Conservation (phyloP, 352 stramenopile species). For the Pythium insidiosum region DNA sequence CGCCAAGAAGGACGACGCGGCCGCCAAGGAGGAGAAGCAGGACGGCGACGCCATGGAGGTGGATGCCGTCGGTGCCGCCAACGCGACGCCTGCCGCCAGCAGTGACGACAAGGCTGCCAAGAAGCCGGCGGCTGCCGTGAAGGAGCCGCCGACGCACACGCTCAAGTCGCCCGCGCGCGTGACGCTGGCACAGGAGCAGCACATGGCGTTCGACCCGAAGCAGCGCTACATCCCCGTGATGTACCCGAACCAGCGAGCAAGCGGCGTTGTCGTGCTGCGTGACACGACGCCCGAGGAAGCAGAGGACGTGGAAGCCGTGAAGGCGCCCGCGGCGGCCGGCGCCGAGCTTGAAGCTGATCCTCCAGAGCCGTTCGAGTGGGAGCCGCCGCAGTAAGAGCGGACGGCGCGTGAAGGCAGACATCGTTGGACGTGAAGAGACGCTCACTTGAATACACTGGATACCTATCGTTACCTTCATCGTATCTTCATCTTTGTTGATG, state of each 20-base stretch:
- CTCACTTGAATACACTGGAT: too few species aligned
- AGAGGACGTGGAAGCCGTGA: slow-evolving; percentile 92
- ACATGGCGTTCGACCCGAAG: slow-evolving; percentile 87
- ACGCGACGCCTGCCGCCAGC: too few species aligned
- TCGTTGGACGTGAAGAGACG: too few species aligned
- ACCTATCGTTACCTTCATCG: too few species aligned
- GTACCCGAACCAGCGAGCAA: slow-evolving; percentile 50
- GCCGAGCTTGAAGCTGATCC: slow-evolving; percentile 92
- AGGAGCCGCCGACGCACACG: slow-evolving; percentile 91
- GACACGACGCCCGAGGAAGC: slow-evolving; percentile 91
- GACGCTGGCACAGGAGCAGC: slow-evolving; percentile 87
- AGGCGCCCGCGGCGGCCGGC: slow-evolving; percentile 83
- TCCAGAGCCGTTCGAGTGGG: slow-evolving; percentile 97
- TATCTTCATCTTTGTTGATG: too few species aligned
- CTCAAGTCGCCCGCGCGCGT: slow-evolving; percentile 92
- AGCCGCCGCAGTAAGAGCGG: slow-evolving; percentile 65
- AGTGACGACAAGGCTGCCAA: slow-evolving; percentile 29
- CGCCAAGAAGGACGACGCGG: too few species aligned
- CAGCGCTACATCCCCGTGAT: slow-evolving; percentile 90
- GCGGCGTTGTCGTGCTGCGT: slow-evolving; percentile 94
- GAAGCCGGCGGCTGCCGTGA: slow-evolving; percentile 63
- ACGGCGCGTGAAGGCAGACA: too few species aligned
- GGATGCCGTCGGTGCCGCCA: slow-evolving; percentile 33
- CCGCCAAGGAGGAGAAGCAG: slow-evolving; percentile 36
- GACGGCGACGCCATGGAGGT: slow-evolving; percentile 65